phyloP scores from a whole-genome alignment of 768 basidiomycete genomes.

The Suillus subaureus region DNA sequence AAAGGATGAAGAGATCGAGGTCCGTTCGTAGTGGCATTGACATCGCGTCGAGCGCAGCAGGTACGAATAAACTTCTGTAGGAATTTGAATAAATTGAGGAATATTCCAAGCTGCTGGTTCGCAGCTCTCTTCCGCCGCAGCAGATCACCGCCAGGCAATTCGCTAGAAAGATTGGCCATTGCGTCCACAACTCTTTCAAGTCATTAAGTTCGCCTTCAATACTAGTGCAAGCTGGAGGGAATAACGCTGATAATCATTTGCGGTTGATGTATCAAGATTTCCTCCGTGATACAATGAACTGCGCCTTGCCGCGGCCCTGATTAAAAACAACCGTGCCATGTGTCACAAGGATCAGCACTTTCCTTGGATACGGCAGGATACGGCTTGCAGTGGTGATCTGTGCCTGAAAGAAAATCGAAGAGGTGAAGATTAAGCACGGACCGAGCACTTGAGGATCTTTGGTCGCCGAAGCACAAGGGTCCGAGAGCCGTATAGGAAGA shows the following conservation, averaged over 20 bases:
- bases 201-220: background rate
- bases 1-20: constrained; percentile 3
- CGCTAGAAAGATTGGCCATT: background rate
- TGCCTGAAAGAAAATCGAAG: background rate
- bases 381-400: background rate
- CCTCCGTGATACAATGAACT: background rate
- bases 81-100: constrained; percentile 1
- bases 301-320: background rate
- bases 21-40: background rate
- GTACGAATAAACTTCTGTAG: background rate
- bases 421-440: background rate
- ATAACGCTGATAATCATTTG: background rate
- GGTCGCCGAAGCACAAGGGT: constrained; percentile 4
- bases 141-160: background rate
- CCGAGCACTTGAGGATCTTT: background rate
- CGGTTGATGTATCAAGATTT: background rate
- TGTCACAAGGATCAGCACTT: background rate
- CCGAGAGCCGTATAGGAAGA: constrained; percentile 5
- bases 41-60: background rate
- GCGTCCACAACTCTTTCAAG: background rate
- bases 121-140: background rate
- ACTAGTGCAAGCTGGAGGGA: background rate
- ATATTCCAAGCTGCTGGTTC: background rate
- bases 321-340: background rate
- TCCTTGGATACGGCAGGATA: background rate